Evolutionary conservation across 176 grass and related monocot genomes (phyloP), one percentile per base, ranked within the genome.

Genomic region (Elymus sibiricus): DNA sequence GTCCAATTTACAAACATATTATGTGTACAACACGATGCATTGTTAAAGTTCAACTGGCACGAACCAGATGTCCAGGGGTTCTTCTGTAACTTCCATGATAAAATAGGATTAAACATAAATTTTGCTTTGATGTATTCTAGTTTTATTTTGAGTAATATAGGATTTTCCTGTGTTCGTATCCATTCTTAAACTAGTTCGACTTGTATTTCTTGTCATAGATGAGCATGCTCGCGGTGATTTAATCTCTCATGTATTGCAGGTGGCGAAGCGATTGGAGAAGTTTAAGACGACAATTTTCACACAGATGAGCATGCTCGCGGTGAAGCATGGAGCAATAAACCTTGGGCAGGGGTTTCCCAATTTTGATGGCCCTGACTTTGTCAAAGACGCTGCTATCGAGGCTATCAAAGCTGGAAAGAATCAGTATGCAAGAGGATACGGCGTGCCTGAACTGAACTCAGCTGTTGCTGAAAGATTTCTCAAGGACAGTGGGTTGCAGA

Each of bases 271-370:
- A 13, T 51, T 99, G 84, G 97, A 99, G 53, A 96, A 96, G 77
- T 99, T 99, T 62, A 99, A 99, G 78, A 99, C 94, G 8, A 99
- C 97, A 31, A 96, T 99, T 58, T 99, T 99, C 82, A 99, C 97
- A 40, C 92, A 99, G 81, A 99, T 99, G 97, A 99, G 97, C 85
- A 95, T 91, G 88, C 94, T 99, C 38, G 97, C 97, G 25, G 86
- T 96, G 66, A 99, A 96, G 73, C 92, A 96, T 87, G 92, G 89
- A 78, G 97, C 97, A 64, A 94, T 99, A 85, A 99, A 99, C 76
- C 90, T 99, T 65, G 97, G 97, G 7, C 97, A 99, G 85, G 97
- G 97, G 16, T 99, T 99, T 79, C 97, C 97, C 3, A 99, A 99
- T 85, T 99, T 99, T 53, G 97, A 99, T 62, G 97, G 97, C 19